Conservation (phyloP, 2,329 filamentous ascomycete species). For the Trichophyton equinum region DNA sequence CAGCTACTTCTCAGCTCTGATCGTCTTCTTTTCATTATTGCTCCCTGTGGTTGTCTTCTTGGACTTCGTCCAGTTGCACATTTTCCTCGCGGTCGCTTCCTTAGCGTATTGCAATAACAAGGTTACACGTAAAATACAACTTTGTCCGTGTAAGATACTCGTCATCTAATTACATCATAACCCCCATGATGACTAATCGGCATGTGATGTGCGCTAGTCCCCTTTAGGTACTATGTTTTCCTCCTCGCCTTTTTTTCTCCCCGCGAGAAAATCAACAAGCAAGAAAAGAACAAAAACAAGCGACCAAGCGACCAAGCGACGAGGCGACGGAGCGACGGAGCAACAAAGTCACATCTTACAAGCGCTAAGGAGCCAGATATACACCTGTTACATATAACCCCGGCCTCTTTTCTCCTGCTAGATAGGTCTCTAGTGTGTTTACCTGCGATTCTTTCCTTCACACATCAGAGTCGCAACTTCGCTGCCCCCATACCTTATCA, state of each 20-base stretch:
- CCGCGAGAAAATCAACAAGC: constrained; percentile 9
- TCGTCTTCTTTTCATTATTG: background rate
- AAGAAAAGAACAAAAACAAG: background rate
- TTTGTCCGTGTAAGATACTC: background rate
- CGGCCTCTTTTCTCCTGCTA: background rate
- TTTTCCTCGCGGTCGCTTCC: background rate
- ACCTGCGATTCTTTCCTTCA: background rate
- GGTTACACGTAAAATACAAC: background rate
- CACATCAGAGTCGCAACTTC: background rate
- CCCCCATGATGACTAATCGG: background rate
- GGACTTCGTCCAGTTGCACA: background rate
- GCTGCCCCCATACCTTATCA: background rate
- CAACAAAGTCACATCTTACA: too few relatives aligned
- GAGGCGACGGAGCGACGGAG: background rate
- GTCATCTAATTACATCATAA: background rate
- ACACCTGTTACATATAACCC: background rate
- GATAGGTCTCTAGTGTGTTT: background rate
- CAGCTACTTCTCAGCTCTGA: background rate
- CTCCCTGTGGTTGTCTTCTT: background rate
- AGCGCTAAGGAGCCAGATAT: background rate
- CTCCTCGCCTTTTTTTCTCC: constrained; percentile 5
- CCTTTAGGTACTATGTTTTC: constrained; percentile 15
- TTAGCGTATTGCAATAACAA: background rate
- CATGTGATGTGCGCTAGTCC: constrained; percentile 6
- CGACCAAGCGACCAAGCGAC: background rate